These are phyloP conservation scores for Cladosporium cucumerinum DNA, from an alignment of 2,329 filamentous ascomycete genomes.

Conservation along the genomic window DNA sequence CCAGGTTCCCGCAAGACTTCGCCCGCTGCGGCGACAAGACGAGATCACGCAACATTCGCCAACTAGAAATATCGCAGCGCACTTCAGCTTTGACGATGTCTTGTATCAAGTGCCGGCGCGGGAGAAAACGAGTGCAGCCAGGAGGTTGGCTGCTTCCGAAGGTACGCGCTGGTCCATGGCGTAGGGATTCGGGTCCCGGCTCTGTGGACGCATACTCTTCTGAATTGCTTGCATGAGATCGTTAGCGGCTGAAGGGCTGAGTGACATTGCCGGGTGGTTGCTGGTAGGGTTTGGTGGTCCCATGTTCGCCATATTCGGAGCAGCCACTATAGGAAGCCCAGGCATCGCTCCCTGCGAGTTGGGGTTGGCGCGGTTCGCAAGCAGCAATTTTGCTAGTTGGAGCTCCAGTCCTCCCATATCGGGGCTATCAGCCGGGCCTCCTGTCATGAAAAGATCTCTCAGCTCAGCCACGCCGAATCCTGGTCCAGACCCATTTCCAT, in stretches of 20 bases:
- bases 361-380: conserved; percentile 3
- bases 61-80: background rate
- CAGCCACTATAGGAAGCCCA: background rate
- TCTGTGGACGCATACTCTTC: background rate
- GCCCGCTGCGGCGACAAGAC: background rate
- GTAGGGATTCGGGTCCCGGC: background rate
- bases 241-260: background rate
- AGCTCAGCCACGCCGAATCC: background rate
- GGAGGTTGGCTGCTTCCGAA: background rate
- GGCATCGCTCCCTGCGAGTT: background rate
- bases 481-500: background rate
- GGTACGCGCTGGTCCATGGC: background rate
- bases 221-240: conserved; percentile 1
- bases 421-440: background rate
- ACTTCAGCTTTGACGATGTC: background rate
- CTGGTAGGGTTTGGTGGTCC: background rate
- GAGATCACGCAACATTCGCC: background rate
- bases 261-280: background rate
- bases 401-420: background rate
- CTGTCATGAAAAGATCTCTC: background rate
- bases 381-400: background rate
- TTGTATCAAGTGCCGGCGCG: background rate
- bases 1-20: background rate
- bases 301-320: background rate
- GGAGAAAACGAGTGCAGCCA: background rate